These are phyloP conservation scores for Poterioochromonas sp. DNA, from an alignment of 352 stramenopile species.

Conservation along the genomic window DNA sequence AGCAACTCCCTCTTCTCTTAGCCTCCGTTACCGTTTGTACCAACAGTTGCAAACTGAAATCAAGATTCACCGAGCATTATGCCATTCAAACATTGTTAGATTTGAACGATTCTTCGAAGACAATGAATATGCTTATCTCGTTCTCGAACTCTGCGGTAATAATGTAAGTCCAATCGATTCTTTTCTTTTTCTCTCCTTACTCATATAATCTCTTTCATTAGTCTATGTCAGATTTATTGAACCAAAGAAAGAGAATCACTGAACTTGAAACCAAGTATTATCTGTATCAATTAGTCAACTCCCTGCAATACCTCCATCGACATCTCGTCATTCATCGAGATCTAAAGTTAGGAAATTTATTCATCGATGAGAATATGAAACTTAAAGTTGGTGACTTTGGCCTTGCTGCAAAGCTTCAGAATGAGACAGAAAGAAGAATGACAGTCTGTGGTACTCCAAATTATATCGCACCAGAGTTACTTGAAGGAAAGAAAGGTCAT, in stretches of 20 bases:
- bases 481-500: conserved; percentile 80
- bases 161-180: conserved; percentile 48
- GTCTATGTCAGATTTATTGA: conserved; percentile 89
- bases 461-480: conserved; percentile 82
- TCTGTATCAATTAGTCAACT: conserved; percentile 74
- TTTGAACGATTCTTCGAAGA: conserved; percentile 98
- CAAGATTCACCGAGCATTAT: conserved; percentile 92
- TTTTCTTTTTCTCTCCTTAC: not conserved
- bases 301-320: conserved; percentile 85
- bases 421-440: conserved; percentile 77
- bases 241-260: conserved; percentile 80
- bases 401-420: conserved; percentile 70
- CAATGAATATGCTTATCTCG: conserved; percentile 88
- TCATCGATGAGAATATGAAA: conserved; percentile 83
- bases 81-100: conserved; percentile 85
- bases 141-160: conserved; percentile 92
- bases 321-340: conserved; percentile 91
- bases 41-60: conserved; percentile 82
- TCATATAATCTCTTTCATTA: conserved; percentile 43
- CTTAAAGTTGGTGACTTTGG: conserved; percentile 60
- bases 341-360: conserved; percentile 94
- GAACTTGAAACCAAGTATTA: conserved; percentile 89
- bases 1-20: not conserved
- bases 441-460: conserved; percentile 90
- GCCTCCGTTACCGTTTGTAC: not conserved